A percentile compares a stretch with the other conserved stretches of the same genome.
Conservation (phyloP, 2,329 filamentous ascomycete genomes). For the Karstenula rhodostoma region DNA sequence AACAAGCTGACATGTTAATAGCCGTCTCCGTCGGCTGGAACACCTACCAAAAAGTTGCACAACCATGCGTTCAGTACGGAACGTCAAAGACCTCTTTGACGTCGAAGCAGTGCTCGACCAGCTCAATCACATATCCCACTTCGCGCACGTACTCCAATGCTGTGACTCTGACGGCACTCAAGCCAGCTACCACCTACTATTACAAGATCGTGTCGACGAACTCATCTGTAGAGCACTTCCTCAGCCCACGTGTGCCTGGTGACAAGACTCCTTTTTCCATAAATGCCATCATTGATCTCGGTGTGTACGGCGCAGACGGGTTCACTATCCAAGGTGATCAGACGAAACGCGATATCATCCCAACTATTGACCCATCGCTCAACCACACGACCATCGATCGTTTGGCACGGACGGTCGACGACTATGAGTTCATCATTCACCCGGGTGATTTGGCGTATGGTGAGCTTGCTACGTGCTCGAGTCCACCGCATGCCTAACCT, state of each 20-base stretch:
- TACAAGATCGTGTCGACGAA: conserved; percentile 67
- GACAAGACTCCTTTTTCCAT: conserved; percentile 64
- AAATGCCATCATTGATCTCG: conserved; percentile 63
- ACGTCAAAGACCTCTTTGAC: conserved; percentile 52
- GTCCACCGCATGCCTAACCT: neutral
- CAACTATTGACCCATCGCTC: conserved; percentile 59
- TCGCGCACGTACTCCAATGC: conserved; percentile 64
- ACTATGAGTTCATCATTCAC: conserved; percentile 65
- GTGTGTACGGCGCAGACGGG: conserved; percentile 63
- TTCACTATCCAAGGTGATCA: conserved; percentile 54
- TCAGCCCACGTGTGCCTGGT: conserved; percentile 62
- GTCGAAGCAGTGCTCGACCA: conserved; percentile 54
- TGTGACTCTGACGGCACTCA: conserved; percentile 57
- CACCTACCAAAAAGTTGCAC: conserved; percentile 58
- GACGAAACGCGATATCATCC: conserved; percentile 59
- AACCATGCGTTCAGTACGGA: conserved; percentile 63
- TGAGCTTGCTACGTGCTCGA: neutral
- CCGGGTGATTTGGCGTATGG: conserved; percentile 67
- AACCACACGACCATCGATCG: conserved; percentile 63
- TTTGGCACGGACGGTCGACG: conserved; percentile 60
- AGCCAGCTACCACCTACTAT: conserved; percentile 65
- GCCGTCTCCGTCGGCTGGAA: conserved; percentile 58
- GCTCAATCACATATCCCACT: conserved; percentile 60
- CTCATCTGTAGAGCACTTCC: conserved; percentile 62
- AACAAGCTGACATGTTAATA: neutral